Evolutionary conservation across 306 rosid genomes (phyloP).

Genomic region (Cucumis melo): DNA sequence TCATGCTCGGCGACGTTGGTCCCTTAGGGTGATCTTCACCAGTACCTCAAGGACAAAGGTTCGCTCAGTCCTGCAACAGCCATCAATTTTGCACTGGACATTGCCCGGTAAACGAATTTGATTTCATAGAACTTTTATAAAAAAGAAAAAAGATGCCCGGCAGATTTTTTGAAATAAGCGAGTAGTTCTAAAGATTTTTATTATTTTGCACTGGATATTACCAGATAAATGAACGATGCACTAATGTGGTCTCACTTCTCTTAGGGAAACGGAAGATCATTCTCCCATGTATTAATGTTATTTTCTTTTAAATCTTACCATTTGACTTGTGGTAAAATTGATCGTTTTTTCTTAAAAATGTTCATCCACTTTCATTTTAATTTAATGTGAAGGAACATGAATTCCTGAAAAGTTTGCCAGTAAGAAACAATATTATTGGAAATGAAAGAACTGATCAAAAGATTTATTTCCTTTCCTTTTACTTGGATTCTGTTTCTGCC

Average conservation of each 20-base stretch:
- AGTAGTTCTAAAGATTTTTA: neutral
- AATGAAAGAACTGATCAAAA: neutral
- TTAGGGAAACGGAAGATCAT: neutral
- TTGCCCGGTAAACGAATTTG: slow-evolving; percentile 42
- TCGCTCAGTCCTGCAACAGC: slow-evolving; percentile 58
- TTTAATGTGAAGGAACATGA: slow-evolving; percentile 11
- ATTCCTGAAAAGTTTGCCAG: neutral
- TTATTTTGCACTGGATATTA: neutral
- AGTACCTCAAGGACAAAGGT: slow-evolving; percentile 79
- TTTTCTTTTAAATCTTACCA: neutral
- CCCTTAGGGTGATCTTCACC: slow-evolving; percentile 88
- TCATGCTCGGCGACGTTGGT: slow-evolving; percentile 4
- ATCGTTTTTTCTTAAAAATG: neutral
- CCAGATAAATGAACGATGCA: neutral
- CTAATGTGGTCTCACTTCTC: neutral
- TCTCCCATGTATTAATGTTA: neutral
- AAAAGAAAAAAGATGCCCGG: neutral
- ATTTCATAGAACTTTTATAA: neutral
- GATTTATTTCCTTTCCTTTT: neutral
- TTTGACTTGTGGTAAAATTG: neutral
- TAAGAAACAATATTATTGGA: neutral
- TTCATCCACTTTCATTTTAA: neutral
- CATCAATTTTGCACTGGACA: slow-evolving; percentile 69
- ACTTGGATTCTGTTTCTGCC: neutral
- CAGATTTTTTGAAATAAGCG: neutral